Conservation (phyloP, 192 early-diverging fungal genomes). For the Podila minutissima region DNA sequence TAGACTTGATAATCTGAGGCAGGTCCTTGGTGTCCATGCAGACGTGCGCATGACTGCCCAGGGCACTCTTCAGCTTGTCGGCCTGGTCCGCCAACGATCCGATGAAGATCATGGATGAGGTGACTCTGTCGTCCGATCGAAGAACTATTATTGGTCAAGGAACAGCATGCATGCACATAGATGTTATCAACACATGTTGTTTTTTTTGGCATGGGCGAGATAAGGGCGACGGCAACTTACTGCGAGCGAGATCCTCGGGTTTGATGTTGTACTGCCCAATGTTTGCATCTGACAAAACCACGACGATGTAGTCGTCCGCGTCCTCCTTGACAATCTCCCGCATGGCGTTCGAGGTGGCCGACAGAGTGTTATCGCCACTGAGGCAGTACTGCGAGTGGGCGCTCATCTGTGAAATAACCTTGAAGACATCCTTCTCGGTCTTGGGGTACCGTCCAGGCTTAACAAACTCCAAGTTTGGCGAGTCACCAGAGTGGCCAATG, state of each 20-base stretch:
- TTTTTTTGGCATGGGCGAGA: no score
- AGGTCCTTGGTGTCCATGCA: conserved; percentile 70
- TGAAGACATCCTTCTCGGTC: conserved; percentile 80
- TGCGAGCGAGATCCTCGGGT: conserved; percentile 70
- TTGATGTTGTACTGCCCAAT: conserved; percentile 81
- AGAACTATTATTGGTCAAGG: conserved; percentile 54
- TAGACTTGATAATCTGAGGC: conserved; percentile 69
- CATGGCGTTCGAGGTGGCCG: conserved; percentile 70
- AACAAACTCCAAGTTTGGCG: conserved; percentile 78
- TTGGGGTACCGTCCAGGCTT: conserved; percentile 74
- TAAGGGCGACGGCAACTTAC: conserved; percentile 39
- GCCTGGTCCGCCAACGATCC: conserved; percentile 83
- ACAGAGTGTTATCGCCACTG: conserved; percentile 81
- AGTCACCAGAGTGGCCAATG: conserved; percentile 81
- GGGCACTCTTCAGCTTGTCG: conserved; percentile 59
- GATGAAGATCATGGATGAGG: conserved; percentile 82
- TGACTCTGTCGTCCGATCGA: conserved; percentile 76
- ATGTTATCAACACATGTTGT: not conserved
- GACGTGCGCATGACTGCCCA: conserved; percentile 65
- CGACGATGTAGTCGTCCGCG: conserved; percentile 83
- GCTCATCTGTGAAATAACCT: conserved; percentile 75
- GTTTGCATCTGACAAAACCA: conserved; percentile 85
- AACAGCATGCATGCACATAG: not conserved
- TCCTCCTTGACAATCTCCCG: conserved; percentile 76
- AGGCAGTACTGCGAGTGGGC: conserved; percentile 85